Base-by-base conservation (phyloP, 2,329 filamentous ascomycete genomes). In the Cladosporium colombiae region DNA sequence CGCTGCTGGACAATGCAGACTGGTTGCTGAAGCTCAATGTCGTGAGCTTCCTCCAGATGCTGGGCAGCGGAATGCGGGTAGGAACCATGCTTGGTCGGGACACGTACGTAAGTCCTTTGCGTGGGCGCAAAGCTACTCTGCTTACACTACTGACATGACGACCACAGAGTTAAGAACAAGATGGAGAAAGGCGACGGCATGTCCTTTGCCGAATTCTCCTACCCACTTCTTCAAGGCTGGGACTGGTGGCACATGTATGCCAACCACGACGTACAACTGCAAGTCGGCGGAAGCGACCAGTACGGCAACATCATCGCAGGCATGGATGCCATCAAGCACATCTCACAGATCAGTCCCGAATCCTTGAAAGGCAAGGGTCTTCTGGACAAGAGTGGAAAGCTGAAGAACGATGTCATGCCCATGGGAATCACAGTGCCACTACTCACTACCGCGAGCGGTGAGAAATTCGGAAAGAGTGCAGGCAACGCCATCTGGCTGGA, bases 401-500 rank as follows among this genome's bases (percentile, higher is more conserved):
- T 82, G 46, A 75, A 82, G 46, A 72, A 78, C 2, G 77, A 77
- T 8, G 71, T 77, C 23, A 73, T 81, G 27, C 92, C 93, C 0
- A 86, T 94, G 68, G 95, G 95, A 8, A 90, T 99, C 71, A 98
- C 95, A 0, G 92, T 94, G 0, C 95, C 95, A 0, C 85, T 99
- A 1, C 82, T 99, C 44, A 97, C 93, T 0, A 93, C 94, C 62
- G 84, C 91, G 0, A 86, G 91, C 0, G 95, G 95, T 21, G 88
- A 87, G 75, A 99, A 99, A 78, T 93, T 98, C 72, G 95, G 95
- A 61, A 99, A 99, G 81, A 96, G 89, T 68, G 91, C 92, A 1
- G 94, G 93, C 29, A 98, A 98, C 76, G 93, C 94, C 2, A 80
- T 99, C 40, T 99, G 95, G 95, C 85, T 99, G 3, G 92, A 97